Conservation (phyloP, 768 basidiomycete species). For the Boletus bicolor region DNA sequence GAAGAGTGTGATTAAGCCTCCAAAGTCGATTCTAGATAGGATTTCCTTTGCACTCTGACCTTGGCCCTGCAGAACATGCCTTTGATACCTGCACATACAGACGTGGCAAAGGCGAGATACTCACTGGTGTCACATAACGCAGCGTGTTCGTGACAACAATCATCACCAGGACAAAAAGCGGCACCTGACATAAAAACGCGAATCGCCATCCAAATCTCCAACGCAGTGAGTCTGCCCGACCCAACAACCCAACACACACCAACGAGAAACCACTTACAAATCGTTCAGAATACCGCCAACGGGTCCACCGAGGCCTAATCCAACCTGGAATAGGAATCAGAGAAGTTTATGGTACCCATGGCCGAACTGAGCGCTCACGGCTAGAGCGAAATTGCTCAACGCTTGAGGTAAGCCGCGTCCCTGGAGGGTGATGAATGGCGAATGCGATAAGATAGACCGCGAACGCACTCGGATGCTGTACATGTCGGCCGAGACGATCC, state of each 20-base stretch:
- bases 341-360: background rate
- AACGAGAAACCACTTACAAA: background rate
- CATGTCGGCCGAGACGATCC: conserved; percentile 14
- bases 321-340: conserved; percentile 1
- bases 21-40: conserved; percentile 13
- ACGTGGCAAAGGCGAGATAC: background rate
- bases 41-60: conserved; percentile 5
- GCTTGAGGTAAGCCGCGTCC: conserved; percentile 34
- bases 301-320: conserved; percentile 13
- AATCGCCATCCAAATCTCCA: conserved; percentile 20
- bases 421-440: background rate
- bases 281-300: conserved; percentile 14
- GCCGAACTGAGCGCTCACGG: background rate
- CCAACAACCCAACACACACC: background rate
- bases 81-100: background rate
- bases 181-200: conserved; percentile 13
- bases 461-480: conserved; percentile 9
- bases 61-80: conserved; percentile 1
- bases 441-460: background rate
- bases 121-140: conserved; percentile 12
- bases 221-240: background rate
- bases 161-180: conserved; percentile 1
- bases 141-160: conserved; percentile 1
- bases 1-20: conserved; percentile 9
- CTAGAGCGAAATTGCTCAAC: conserved; percentile 35